phyloP scores from a whole-genome alignment of 108 stramenopile species.

The Conticribra guillardii region DNA sequence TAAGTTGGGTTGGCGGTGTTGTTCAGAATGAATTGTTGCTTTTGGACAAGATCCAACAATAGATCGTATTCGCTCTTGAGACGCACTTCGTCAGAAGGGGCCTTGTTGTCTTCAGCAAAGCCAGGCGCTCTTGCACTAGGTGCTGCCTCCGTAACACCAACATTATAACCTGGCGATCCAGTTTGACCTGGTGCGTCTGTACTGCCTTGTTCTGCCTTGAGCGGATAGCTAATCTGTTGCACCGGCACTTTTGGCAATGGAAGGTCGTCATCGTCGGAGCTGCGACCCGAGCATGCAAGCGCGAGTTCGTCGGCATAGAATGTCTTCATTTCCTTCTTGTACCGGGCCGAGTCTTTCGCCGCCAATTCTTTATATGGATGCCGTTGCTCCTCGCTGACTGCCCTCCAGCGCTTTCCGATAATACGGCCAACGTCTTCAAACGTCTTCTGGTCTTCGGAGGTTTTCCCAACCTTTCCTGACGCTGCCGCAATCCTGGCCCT shows the following conservation, averaged over 20 bases:
- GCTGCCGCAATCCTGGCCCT: background rate
- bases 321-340: slow-evolving; percentile 65
- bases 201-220: no score
- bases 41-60: no score
- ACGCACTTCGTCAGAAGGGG: no score
- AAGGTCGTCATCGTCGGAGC: background rate
- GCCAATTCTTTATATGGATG: slow-evolving; percentile 63
- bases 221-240: no score
- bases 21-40: no score
- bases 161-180: no score
- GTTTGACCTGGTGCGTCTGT: no score
- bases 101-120: no score
- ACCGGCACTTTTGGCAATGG: background rate
- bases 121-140: no score
- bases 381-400: slow-evolving; percentile 63
- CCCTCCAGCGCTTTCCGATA: slow-evolving; percentile 76
- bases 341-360: slow-evolving; percentile 64
- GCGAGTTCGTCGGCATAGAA: slow-evolving; percentile 39
- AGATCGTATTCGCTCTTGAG: no score
- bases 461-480: background rate
- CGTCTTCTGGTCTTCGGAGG: background rate
- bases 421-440: slow-evolving; percentile 15
- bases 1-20: no score
- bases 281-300: background rate
- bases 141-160: no score